phyloP scores from a whole-genome alignment of 768 basidiomycete genomes.

The Boletus insuetus region DNA sequence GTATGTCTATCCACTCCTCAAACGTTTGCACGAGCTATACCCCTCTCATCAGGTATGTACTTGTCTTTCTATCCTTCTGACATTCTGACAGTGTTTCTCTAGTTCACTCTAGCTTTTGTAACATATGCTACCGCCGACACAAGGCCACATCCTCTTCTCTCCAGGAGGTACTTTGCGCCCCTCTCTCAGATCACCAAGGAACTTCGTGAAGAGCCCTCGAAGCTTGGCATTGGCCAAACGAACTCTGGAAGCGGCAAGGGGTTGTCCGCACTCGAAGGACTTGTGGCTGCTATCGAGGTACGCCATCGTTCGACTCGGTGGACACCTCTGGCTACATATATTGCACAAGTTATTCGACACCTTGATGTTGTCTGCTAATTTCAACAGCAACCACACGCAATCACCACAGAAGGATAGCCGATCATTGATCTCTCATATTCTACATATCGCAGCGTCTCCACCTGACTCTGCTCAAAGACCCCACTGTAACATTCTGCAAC shows the following conservation, averaged over 20 bases:
- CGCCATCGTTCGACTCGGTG: slow-evolving; percentile 1
- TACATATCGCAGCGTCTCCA: slow-evolving; percentile 58
- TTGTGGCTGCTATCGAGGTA: slow-evolving; percentile 71
- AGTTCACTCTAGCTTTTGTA: slow-evolving; percentile 52
- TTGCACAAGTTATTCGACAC: slow-evolving; percentile 44
- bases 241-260: slow-evolving; percentile 47
- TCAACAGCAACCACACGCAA: slow-evolving; percentile 11
- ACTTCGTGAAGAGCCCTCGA: slow-evolving; percentile 44
- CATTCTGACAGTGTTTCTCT: slow-evolving; percentile 2
- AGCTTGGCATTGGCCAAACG: slow-evolving; percentile 58
- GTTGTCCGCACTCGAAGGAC: slow-evolving; percentile 68
- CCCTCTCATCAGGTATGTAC: slow-evolving; percentile 35
- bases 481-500: slow-evolving; percentile 46
- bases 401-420: slow-evolving; percentile 28
- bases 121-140: slow-evolving; percentile 63
- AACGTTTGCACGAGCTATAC: slow-evolving; percentile 47
- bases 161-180: slow-evolving; percentile 56
- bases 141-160: slow-evolving; percentile 51
- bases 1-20: slow-evolving; percentile 52
- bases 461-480: slow-evolving; percentile 58
- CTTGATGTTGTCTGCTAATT: slow-evolving; percentile 23
- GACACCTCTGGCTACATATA: background rate
- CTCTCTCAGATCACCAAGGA: slow-evolving; percentile 39
- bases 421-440: slow-evolving; percentile 42
- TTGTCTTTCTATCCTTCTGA: slow-evolving; percentile 1